Evolutionary conservation across 768 basidiomycete species (phyloP), one percentile per base, ranked within the genome.

Genomic region (Hericium rajendrae): DNA sequence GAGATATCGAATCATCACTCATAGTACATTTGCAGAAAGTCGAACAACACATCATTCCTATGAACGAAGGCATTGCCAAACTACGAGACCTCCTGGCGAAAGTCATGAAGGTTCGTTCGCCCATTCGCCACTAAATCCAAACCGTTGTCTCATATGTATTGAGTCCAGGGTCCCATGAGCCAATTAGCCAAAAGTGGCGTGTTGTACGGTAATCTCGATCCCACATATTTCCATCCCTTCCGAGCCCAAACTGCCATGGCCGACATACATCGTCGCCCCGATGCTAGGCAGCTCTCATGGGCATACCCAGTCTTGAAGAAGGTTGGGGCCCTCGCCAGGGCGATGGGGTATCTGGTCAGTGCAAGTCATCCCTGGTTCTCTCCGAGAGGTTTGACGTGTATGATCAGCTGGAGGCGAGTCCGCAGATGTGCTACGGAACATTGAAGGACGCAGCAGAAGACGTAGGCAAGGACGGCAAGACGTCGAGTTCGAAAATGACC

Each of bases 341-440:
- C 85, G 1, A 91, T 97, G 89, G 80, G 84, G 0, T 92, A 97
- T 68, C 75, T 99, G 62, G 91, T 97, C 66, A 57, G 85, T 67
- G 5, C 24, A 28, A 20, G 6, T 26, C 28, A 18, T 10, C 58
- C 24, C 37, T 38, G 18, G 24, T 37, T 40, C 57, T 26, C 58
- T 55, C 55, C 59, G 28, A 60, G 9, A 39, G 55, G 56, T 38
- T 51, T 46, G 55, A 41, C 54, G 37, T 28, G 5, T 6, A 2
- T 28, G 16, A 38, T 10, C 64, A 95, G 94, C 75, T 91, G 62
- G 91, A 95, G 67, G 88, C 87, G 39, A 93, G 89, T 18, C 74
- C 86, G 16, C 75, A 77, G 12, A 87, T 91, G 80, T 94, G 91
- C 64, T 80, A 90, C 67, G 81, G 78, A 11, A 76, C 72, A 53